These are phyloP conservation scores for Hypsizygus ulmarius DNA, from an alignment of 1,284 basidiomycete species.

Conservation along the genomic window DNA sequence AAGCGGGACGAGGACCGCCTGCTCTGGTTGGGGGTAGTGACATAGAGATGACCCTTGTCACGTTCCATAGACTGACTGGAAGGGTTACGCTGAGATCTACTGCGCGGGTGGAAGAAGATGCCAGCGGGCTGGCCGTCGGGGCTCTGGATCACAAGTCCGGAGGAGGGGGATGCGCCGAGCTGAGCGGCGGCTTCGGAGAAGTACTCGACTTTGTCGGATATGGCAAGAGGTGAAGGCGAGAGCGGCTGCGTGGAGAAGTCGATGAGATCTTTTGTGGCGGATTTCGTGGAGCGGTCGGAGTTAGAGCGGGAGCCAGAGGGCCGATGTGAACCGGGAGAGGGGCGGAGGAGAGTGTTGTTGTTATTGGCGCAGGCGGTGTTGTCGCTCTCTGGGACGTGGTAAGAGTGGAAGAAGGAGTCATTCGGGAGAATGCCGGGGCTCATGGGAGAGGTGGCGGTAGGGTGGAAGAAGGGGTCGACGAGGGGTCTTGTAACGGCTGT, in stretches of 20 bases:
- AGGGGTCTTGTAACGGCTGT: constrained; percentile 81
- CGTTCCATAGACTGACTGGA: constrained; percentile 40
- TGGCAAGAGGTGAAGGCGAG: constrained; percentile 65
- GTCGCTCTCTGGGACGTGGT: constrained; percentile 21
- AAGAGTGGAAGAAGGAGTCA: constrained; percentile 41
- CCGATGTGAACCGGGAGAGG: constrained; percentile 39
- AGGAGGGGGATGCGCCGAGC: constrained; percentile 74
- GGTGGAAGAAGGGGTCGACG: constrained; percentile 86
- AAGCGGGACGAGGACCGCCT: constrained; percentile 20
- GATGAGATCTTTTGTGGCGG: constrained; percentile 41
- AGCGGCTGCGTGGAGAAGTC: constrained; percentile 45
- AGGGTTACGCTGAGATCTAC: constrained; percentile 36
- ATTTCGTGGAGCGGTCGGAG: constrained; percentile 59
- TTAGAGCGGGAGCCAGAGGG: constrained; percentile 51
- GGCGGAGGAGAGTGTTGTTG: constrained; percentile 26
- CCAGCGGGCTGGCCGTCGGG: constrained; percentile 92
- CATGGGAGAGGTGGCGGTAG: constrained; percentile 88
- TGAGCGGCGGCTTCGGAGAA: constrained; percentile 77
- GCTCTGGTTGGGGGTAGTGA: constrained; percentile 22
- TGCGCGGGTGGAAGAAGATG: constrained; percentile 89
- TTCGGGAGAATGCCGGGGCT: constrained; percentile 55
- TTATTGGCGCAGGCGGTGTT: constrained; percentile 8
- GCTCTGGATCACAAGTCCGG: constrained; percentile 88
- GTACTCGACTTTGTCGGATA: constrained; percentile 82
- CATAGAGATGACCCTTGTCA: constrained; percentile 38